These are phyloP conservation scores for Didymella sp. DNA, from an alignment of 2,329 filamentous ascomycete species.

Conservation along the genomic window DNA sequence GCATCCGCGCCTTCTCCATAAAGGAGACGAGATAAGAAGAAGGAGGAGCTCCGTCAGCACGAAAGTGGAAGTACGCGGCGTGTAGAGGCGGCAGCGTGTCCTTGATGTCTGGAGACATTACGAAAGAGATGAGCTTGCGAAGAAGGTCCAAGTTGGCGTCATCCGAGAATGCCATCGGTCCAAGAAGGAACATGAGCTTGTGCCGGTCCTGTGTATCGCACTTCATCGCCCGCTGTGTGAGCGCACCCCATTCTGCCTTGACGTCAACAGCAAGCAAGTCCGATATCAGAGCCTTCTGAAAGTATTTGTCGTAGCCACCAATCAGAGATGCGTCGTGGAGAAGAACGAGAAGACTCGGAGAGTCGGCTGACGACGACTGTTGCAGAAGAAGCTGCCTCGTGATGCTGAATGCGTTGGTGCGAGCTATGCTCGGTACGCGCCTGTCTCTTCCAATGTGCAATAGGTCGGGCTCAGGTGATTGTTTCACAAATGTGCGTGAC, in stretches of 20 bases:
- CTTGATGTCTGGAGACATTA: conserved; percentile 51
- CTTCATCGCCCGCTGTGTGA: conserved; percentile 50
- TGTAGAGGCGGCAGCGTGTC: conserved; percentile 47
- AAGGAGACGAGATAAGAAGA: conserved; percentile 10
- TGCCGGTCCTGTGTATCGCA: conserved; percentile 37
- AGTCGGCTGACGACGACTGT: conserved; percentile 12
- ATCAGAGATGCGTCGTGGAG: conserved; percentile 49
- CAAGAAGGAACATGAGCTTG: conserved; percentile 57
- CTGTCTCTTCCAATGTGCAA: conserved; percentile 27
- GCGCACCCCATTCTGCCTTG: conserved; percentile 53
- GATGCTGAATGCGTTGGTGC: conserved; percentile 20
- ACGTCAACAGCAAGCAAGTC: conserved; percentile 52
- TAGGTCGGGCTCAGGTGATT: neutral
- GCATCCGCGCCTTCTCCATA: conserved; percentile 37
- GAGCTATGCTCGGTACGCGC: neutral
- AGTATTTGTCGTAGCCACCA: conserved; percentile 49
- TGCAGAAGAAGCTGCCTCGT: conserved; percentile 23
- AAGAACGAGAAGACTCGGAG: conserved; percentile 18
- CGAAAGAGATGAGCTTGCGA: conserved; percentile 56
- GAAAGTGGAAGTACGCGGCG: conserved; percentile 45
- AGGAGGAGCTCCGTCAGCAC: conserved; percentile 36
- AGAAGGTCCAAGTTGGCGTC: conserved; percentile 53
- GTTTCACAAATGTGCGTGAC: neutral
- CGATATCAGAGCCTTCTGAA: conserved; percentile 45
- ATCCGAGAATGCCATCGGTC: conserved; percentile 53